These are phyloP conservation scores for Gracilaria domingensis DNA, from an alignment of 23 red algal genomes.

Conservation along the genomic window DNA sequence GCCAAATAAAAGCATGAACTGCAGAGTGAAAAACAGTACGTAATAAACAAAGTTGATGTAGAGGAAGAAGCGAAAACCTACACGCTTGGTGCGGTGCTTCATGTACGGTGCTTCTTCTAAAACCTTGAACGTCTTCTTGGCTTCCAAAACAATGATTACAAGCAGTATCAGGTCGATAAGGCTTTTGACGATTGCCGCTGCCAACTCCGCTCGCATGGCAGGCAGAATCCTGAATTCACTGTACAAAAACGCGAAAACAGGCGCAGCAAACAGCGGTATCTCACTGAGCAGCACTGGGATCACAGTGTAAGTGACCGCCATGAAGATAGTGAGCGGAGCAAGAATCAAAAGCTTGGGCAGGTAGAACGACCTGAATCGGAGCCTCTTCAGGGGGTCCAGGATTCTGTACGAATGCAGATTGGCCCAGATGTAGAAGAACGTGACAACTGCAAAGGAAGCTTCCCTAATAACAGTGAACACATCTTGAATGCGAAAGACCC, in stretches of 20 bases:
- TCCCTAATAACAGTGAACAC: constrained; percentile 40
- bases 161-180: constrained; percentile 50
- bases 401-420: constrained; percentile 77
- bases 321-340: constrained; percentile 29
- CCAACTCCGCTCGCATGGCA: constrained; percentile 21
- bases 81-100: constrained; percentile 78
- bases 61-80: constrained; percentile 81
- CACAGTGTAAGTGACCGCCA: constrained; percentile 18
- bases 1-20: constrained; percentile 54
- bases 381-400: constrained; percentile 55
- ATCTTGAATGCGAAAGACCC: constrained; percentile 36
- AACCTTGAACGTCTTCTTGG: constrained; percentile 31
- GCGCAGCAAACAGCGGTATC: constrained; percentile 54
- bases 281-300: constrained; percentile 46
- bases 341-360: constrained; percentile 73
- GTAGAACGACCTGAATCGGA: constrained; percentile 63
- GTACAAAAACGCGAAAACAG: constrained; percentile 42
- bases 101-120: constrained; percentile 74
- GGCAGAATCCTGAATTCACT: constrained; percentile 37
- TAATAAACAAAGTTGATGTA: constrained; percentile 86
- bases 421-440: constrained; percentile 74
- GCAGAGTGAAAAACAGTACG: constrained; percentile 37
- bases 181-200: constrained; percentile 26
- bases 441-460: constrained; percentile 47
- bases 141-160: constrained; percentile 47